Percentiles rank a stretch among this genome's conserved stretches.
Evolutionary conservation across 2,329 filamentous ascomycete species (phyloP).

Genomic region (Aspergillus thermomutatus): DNA sequence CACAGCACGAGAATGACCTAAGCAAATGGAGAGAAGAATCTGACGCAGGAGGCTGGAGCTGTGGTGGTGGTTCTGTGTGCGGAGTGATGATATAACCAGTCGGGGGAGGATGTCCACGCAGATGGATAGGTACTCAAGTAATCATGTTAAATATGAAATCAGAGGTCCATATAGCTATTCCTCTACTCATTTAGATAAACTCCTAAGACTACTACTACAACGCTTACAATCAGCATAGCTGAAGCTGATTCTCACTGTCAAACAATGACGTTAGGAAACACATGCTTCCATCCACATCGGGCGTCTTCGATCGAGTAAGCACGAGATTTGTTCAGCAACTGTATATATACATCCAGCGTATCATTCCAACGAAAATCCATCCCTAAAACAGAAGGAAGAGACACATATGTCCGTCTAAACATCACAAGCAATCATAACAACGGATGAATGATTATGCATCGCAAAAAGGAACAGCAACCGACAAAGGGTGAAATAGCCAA

Average conservation of each 20-base stretch:
- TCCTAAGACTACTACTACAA: background rate
- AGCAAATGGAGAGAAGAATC: background rate
- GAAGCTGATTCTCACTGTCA: background rate
- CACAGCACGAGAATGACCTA: background rate
- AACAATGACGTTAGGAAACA: slow-evolving; percentile 16
- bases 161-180: background rate
- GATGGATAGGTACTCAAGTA: too few species aligned
- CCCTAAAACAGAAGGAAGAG: background rate
- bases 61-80: background rate
- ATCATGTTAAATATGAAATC: too few species aligned
- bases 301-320: slow-evolving; percentile 6
- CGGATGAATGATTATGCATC: background rate
- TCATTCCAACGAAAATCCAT: background rate
- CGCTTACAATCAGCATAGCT: background rate
- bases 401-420: background rate
- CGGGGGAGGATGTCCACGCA: background rate
- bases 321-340: background rate
- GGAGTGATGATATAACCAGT: background rate
- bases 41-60: background rate
- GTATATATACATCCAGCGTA: background rate
- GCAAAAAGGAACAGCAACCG: slow-evolving; percentile 1
- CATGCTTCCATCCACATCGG: slow-evolving; percentile 18
- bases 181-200: background rate
- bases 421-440: slow-evolving; percentile 1
- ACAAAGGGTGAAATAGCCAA: background rate